Base-by-base conservation (phyloP, 2,329 filamentous ascomycete species). In the Capronia americana region DNA sequence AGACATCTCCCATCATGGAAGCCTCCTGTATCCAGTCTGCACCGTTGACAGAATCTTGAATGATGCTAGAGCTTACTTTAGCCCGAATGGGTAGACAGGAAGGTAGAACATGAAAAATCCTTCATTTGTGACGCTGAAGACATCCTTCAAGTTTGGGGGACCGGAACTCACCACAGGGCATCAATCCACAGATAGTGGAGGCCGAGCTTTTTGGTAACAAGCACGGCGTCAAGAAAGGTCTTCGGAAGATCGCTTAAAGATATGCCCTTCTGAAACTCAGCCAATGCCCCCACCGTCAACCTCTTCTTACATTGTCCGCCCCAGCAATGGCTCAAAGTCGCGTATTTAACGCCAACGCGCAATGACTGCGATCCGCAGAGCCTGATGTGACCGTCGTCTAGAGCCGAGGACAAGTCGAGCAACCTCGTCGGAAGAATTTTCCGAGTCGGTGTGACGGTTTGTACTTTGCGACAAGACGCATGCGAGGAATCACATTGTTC, bases 161-260 rank as follows among this genome's bases (percentile, higher is more conserved):
- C 53, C 34, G 51, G 14, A 23, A 28, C 53, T 55, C 17, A 55
- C 53, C 53, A 58, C 12, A 58, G 38, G 10, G 56, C 34, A 46
- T 58, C 56, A 20, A 58, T 58, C 56, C 56, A 44, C 12, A 58
- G 56, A 20, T 46, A 58, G n/a, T 46, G 20, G 23, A 58, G 34
- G 28, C 20, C 38, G n/a, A 58, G 56, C 6, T 20, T 8, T 26
- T 23, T 41, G 12, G 56, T 28, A 1, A 58, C 56, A 14, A 26
- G 11, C 20, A 58, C 24, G 2, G 34, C 56, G 26, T 58, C 56
- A 17, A 11, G 56, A 26, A 58, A 58, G 1, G 56, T 58, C n/a
- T 14, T 46, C 12, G 56, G 56, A 46, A 58, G 56, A 32, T 46
- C 38, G 2, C n/a, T 20, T 23, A 58, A n/a, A 26, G 23, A 17